Percentiles rank a stretch among this genome's conserved stretches.
Evolutionary conservation across 208 protist species (phyloP).

Genomic region (Porcisia hertigi): DNA sequence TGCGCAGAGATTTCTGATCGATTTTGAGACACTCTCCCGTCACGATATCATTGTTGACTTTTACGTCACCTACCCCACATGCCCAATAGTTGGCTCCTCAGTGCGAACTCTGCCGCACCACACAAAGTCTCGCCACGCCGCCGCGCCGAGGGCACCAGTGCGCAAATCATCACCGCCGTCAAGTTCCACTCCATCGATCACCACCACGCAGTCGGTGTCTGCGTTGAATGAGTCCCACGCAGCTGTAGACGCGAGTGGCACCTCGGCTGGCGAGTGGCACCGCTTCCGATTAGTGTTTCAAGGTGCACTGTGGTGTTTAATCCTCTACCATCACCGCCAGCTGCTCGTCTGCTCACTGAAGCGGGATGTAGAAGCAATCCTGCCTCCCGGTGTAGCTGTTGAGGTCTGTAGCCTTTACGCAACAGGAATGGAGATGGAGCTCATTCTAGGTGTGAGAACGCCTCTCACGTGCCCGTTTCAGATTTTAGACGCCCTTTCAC

Average conservation of each 20-base stretch:
- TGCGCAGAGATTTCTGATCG: constrained; percentile 19
- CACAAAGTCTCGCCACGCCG: neutral
- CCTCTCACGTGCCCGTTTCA: neutral
- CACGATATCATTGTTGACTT: constrained; percentile 45
- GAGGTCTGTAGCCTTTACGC: constrained; percentile 16
- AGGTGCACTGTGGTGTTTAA: constrained; percentile 18
- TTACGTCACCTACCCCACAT: constrained; percentile 29
- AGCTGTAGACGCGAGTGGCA: too few species aligned
- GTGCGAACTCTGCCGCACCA: neutral
- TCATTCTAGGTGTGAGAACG: constrained; percentile 10
- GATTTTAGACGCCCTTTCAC: neutral
- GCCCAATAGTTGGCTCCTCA: neutral
- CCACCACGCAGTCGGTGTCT: neutral
- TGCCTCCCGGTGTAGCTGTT: neutral
- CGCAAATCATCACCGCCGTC: neutral
- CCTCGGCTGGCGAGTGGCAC: neutral
- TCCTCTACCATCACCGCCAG: constrained; percentile 12
- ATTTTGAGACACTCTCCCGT: constrained; percentile 34
- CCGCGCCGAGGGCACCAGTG: neutral
- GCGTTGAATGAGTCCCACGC: neutral
- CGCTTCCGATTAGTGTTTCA: constrained; percentile 20
- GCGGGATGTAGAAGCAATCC: constrained; percentile 2
- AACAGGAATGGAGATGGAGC: constrained; percentile 17
- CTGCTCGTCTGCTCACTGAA: constrained; percentile 13
- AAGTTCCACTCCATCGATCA: neutral